Evolutionary conservation across 805 yeast genomes (phyloP).

Genomic region (Nakazawaea populi): DNA sequence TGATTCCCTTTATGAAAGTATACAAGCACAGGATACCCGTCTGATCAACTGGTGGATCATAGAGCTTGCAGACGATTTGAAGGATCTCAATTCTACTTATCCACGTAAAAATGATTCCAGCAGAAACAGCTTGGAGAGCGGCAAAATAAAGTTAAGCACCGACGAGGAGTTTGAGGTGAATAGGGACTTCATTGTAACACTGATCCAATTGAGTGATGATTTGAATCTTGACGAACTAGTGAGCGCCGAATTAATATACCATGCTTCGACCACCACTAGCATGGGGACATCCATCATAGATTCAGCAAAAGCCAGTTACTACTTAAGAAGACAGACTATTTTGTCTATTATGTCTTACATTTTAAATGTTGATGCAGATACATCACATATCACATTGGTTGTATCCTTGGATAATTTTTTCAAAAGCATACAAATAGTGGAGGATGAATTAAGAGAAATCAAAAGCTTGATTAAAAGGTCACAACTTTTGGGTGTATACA

Average conservation of each 20-base stretch:
- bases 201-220: constrained; percentile 54
- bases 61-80: constrained; percentile 39
- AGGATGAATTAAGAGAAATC: constrained; percentile 47
- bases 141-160: constrained; percentile 42
- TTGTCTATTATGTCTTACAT: constrained; percentile 52
- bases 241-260: constrained; percentile 62
- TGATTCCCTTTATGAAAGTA: constrained; percentile 33
- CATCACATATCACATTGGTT: constrained; percentile 8
- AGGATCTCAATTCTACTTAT: constrained; percentile 29
- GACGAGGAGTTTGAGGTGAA: constrained; percentile 60
- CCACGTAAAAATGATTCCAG: constrained; percentile 41
- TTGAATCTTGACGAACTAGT: constrained; percentile 72
- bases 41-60: constrained; percentile 16
- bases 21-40: constrained; percentile 21
- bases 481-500: constrained; percentile 46
- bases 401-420: constrained; percentile 35
- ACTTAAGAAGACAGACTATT: constrained; percentile 65
- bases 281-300: constrained; percentile 48
- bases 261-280: constrained; percentile 33
- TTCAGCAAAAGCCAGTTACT: constrained; percentile 63
- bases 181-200: constrained; percentile 54
- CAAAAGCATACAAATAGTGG: constrained; percentile 51
- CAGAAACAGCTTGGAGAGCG: constrained; percentile 40
- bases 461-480: constrained; percentile 46
- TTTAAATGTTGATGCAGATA: constrained; percentile 18